These are phyloP conservation scores for Canavalia ensiformis DNA, from an alignment of 306 rosid species.

Conservation along the genomic window DNA sequence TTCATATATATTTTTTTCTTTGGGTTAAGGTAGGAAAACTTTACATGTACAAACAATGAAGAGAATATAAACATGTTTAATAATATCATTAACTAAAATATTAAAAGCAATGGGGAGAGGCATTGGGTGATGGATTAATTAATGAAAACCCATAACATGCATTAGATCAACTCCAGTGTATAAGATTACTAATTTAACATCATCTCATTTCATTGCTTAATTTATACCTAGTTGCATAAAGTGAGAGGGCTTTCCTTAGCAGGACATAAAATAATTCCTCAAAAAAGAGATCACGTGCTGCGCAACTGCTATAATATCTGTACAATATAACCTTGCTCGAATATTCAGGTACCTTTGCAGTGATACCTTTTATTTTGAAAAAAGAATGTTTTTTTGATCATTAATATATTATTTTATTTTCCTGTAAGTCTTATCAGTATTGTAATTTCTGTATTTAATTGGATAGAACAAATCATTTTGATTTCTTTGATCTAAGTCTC, in stretches of 20 bases:
- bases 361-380: too few species aligned
- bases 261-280: background rate
- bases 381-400: too few species aligned
- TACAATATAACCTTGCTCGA: slow-evolving; percentile 37
- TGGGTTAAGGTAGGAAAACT: too few species aligned
- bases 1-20: too few species aligned
- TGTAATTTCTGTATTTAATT: background rate
- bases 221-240: slow-evolving; percentile 16
- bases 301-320: background rate
- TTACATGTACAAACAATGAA: too few species aligned
- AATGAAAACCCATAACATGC: background rate
- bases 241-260: background rate
- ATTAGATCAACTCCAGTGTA: background rate
- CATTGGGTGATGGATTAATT: background rate
- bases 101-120: background rate
- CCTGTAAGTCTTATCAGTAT: background rate
- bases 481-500: background rate
- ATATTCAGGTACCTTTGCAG: slow-evolving; percentile 6
- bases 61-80: too few species aligned
- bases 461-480: background rate
- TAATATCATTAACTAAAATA: too few species aligned
- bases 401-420: background rate
- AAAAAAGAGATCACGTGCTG: background rate
- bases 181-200: background rate
- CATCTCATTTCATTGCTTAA: background rate